Conservation (phyloP, 371 early-diverging fungal genomes). For the Lichtheimia ramosa region DNA sequence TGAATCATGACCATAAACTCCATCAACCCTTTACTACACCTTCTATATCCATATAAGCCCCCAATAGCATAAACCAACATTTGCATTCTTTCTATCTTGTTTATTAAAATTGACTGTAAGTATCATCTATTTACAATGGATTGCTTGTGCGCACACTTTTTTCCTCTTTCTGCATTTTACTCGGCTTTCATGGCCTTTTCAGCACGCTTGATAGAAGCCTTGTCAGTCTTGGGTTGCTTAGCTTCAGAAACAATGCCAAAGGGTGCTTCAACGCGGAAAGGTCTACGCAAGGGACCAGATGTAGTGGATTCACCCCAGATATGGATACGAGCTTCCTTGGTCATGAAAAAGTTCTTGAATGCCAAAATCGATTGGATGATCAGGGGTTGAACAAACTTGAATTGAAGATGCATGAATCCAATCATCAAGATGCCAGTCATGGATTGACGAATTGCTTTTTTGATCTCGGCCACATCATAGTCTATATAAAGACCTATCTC, state of each 20-base stretch:
- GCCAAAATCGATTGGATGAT: constrained; percentile 22
- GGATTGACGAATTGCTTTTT: constrained; percentile 67
- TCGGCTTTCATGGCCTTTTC: constrained; percentile 53
- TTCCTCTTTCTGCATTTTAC: constrained; percentile 10
- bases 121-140: no score
- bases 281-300: constrained; percentile 73
- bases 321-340: constrained; percentile 73
- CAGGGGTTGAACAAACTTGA: constrained; percentile 82
- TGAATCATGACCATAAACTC: neutral
- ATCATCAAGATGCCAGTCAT: constrained; percentile 67
- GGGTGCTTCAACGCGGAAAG: constrained; percentile 73
- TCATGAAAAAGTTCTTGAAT: constrained; percentile 25
- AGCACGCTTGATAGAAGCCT: constrained; percentile 53
- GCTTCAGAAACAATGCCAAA: constrained; percentile 41
- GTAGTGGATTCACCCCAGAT: constrained; percentile 66
- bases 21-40: no score
- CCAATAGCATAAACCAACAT: no score
- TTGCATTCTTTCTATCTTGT: no score
- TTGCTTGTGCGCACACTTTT: no score
- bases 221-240: constrained; percentile 47
- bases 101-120: no score
- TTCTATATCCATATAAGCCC: no score
- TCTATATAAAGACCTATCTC: constrained; percentile 26
- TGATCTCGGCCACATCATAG: constrained; percentile 78
- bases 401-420: constrained; percentile 78